Conservation (phyloP, 1,284 basidiomycete genomes). For the Melampsora americana region DNA sequence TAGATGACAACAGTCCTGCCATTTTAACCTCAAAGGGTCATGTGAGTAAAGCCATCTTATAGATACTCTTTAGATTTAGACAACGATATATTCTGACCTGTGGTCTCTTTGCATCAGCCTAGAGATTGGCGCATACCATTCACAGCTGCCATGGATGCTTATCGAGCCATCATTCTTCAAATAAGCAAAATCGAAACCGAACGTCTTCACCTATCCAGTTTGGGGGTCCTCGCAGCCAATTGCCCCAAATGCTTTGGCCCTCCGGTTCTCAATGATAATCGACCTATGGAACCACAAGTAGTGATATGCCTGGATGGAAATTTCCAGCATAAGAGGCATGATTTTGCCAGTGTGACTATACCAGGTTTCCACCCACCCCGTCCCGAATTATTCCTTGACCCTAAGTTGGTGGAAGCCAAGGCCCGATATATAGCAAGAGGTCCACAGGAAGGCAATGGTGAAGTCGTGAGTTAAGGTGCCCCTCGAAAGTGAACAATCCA, state of each 20-base stretch:
- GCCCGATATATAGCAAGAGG: neutral
- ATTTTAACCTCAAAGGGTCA: no score
- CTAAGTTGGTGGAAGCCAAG: neutral
- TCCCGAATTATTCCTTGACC: neutral
- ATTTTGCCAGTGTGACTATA: neutral
- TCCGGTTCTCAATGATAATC: neutral
- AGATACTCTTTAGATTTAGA: neutral
- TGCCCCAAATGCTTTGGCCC: constrained; percentile 12
- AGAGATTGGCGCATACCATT: constrained; percentile 10
- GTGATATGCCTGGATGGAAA: constrained; percentile 16
- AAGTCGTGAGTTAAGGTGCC: neutral
- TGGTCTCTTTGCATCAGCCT: neutral
- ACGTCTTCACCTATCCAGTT: neutral
- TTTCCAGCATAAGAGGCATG: constrained; percentile 14
- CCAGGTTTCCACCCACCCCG: neutral
- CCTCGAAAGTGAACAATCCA: no score
- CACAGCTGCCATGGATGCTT: neutral
- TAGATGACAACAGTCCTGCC: no score
- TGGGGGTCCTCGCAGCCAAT: neutral
- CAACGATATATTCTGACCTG: neutral
- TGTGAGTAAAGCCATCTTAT: neutral
- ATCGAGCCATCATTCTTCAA: neutral
- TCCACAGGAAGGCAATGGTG: neutral
- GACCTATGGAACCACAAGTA: neutral
- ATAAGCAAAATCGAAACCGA: neutral